phyloP scores from a whole-genome alignment of 129 eudicot genomes.

The Saussurea involucrata region DNA sequence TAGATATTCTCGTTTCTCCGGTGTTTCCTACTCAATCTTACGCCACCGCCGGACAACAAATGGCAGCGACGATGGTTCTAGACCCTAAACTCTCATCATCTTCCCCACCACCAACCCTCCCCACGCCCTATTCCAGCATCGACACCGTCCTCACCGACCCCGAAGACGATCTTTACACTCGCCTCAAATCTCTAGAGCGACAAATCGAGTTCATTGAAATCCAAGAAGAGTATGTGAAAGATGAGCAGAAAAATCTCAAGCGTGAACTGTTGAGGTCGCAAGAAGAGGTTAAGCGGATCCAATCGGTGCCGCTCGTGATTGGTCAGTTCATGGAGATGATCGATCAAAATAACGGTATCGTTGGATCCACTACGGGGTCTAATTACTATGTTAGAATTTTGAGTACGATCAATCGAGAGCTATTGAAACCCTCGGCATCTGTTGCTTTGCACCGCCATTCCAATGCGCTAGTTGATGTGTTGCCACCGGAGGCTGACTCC shows the following conservation, averaged over 20 bases:
- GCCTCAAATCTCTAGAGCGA: constrained; percentile 32
- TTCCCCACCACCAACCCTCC: constrained; percentile 19
- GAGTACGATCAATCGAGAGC: constrained; percentile 49
- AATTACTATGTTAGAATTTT: constrained; percentile 54
- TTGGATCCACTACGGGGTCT: constrained; percentile 52
- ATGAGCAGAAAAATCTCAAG: constrained; percentile 44
- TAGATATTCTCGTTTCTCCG: not conserved
- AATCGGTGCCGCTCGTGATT: constrained; percentile 47
- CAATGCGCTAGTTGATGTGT: constrained; percentile 48
- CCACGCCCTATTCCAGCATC: constrained; percentile 5
- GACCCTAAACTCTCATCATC: constrained; percentile 33
- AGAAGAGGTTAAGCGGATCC: constrained; percentile 53
- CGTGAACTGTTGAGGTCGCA: constrained; percentile 41
- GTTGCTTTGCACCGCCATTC: constrained; percentile 52
- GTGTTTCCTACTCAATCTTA: not conserved
- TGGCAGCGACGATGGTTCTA: constrained; percentile 43
- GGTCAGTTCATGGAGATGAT: constrained; percentile 60
- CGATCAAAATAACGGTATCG: constrained; percentile 53
- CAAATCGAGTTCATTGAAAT: constrained; percentile 43
- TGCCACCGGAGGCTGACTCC: constrained; percentile 54
- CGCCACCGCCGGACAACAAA: not conserved
- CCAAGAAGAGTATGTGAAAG: constrained; percentile 50
- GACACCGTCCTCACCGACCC: constrained; percentile 2
- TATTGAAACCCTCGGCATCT: constrained; percentile 39
- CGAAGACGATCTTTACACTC: constrained; percentile 48